Conservation (phyloP, 331 rosid species). For the Malus hybrid region DNA sequence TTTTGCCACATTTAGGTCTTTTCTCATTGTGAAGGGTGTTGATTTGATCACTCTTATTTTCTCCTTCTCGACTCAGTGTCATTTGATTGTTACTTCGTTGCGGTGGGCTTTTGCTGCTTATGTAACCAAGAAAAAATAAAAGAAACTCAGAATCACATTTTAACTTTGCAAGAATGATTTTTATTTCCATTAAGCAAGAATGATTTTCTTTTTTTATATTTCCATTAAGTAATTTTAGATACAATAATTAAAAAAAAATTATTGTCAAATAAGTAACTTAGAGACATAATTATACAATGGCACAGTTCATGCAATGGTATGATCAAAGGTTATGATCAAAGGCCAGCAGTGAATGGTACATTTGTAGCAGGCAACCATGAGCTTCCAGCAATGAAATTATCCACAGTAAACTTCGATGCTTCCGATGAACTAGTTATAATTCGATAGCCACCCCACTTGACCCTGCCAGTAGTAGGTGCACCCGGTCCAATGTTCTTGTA, state of each 20-base stretch:
- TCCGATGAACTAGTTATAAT: slow-evolving; percentile 30
- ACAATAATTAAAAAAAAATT: neutral
- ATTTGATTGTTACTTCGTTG: too few species aligned
- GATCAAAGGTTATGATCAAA: slow-evolving; percentile 11
- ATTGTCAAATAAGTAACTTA: neutral
- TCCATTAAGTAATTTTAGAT: neutral
- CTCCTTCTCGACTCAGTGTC: too few species aligned
- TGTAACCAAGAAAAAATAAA: too few species aligned
- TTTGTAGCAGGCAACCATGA: slow-evolving; percentile 53
- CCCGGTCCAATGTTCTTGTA: slow-evolving; percentile 42
- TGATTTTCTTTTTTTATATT: neutral
- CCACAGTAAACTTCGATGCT: slow-evolving; percentile 35
- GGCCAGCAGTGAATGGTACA: slow-evolving; percentile 31
- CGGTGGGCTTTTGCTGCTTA: too few species aligned
- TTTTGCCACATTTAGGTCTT: too few species aligned
- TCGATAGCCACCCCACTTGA: slow-evolving; percentile 47
- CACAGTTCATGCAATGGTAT: neutral
- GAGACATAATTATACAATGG: neutral
- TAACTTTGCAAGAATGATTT: neutral
- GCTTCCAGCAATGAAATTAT: slow-evolving; percentile 40
- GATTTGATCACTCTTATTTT: too few species aligned
- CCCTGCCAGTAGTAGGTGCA: slow-evolving; percentile 30
- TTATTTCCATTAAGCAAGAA: neutral
- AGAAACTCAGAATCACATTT: neutral
- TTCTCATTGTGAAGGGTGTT: too few species aligned